Percentiles rank a stretch among this genome's conserved stretches.
phyloP scores from a whole-genome alignment of 2,329 filamentous ascomycete genomes.

The Fusarium scirpi region DNA sequence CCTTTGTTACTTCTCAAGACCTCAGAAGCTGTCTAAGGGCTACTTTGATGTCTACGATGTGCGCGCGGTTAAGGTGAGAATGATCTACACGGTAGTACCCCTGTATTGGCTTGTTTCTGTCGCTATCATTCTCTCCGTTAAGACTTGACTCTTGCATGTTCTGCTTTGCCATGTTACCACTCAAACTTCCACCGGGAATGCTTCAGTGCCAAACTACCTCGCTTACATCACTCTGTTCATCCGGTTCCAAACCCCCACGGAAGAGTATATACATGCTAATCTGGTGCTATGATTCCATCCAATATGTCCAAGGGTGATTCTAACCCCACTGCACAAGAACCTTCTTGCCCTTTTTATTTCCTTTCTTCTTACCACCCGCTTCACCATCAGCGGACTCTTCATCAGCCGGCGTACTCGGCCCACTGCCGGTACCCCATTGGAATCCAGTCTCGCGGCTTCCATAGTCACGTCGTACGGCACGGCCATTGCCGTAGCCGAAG shows the following conservation, averaged over 20 bases:
- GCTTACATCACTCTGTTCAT: constrained; percentile 4
- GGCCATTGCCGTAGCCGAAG: constrained; percentile 69
- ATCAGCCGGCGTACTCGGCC: constrained; percentile 43
- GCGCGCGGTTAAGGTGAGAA: background rate
- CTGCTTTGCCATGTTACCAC: background rate
- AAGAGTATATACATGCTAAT: background rate
- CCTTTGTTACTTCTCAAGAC: too few species aligned
- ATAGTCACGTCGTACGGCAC: constrained; percentile 66
- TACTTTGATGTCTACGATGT: background rate
- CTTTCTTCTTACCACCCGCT: constrained; percentile 63
- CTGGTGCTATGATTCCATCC: background rate
- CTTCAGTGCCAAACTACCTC: background rate
- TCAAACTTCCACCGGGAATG: background rate
- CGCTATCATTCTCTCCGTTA: background rate
- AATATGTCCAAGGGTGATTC: background rate
- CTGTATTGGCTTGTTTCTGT: background rate
- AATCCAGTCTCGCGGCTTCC: constrained; percentile 64
- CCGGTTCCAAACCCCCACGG: background rate
- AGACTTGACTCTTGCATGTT: background rate
- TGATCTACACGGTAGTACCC: background rate
- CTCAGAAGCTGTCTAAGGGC: too few species aligned
- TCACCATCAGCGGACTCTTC: constrained; percentile 47
- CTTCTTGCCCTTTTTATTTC: constrained; percentile 70
- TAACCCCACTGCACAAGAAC: constrained; percentile 72
- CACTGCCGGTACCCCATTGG: constrained; percentile 59